These are phyloP conservation scores for Epichloe uncinata DNA, from an alignment of 2,329 filamentous ascomycete genomes.

Conservation along the genomic window DNA sequence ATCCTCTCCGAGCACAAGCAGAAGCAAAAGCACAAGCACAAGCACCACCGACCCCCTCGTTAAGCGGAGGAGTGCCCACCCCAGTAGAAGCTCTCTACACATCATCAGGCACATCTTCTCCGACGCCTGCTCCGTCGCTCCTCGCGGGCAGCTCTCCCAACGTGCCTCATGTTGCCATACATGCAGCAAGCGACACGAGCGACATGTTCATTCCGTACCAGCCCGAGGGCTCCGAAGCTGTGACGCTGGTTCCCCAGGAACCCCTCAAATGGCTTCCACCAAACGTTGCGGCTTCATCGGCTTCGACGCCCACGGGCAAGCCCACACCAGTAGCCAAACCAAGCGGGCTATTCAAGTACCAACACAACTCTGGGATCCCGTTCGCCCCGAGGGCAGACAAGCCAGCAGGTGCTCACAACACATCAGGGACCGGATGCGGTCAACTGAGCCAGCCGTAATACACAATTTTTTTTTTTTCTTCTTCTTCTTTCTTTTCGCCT, in stretches of 20 bases:
- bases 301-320: conserved; percentile 19
- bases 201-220: conserved; percentile 42
- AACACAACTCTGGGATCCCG: conserved; percentile 29
- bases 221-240: conserved; percentile 35
- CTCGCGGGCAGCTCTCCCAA: conserved; percentile 19
- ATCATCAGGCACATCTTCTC: conserved; percentile 10
- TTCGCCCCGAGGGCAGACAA: conserved; percentile 26
- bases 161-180: conserved; percentile 15
- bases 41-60: conserved; percentile 12
- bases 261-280: conserved; percentile 39
- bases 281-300: conserved; percentile 25
- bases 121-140: conserved; percentile 12
- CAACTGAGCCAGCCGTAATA: background rate
- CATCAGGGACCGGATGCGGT: background rate
- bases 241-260: conserved; percentile 23
- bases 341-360: conserved; percentile 21
- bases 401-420: background rate
- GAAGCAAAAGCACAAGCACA: too few relatives aligned
- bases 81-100: conserved; percentile 13
- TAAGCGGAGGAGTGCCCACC: conserved; percentile 12
- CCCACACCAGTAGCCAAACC: conserved; percentile 21
- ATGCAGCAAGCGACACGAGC: conserved; percentile 11
- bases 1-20: background rate
- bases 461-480: too few relatives aligned
- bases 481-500: too few relatives aligned